Evolutionary conservation across 2,329 filamentous ascomycete genomes (phyloP).

Genomic region (Neobulgaria alba): DNA sequence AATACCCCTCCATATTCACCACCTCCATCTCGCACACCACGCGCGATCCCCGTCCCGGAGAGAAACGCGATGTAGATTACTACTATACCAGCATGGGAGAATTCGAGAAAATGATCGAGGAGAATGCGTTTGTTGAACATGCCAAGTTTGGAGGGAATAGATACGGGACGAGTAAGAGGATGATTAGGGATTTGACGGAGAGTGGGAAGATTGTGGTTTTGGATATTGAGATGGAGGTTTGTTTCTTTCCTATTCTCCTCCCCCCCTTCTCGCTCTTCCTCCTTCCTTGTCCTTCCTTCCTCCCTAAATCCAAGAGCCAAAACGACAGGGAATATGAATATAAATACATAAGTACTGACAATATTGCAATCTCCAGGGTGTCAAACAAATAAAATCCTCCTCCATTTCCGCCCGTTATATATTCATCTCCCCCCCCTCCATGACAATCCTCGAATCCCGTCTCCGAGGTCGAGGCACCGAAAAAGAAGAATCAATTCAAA

Average conservation of each 20-base stretch:
- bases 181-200: conserved; percentile 65
- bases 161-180: conserved; percentile 77
- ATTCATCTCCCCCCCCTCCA: conserved; percentile 73
- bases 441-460: conserved; percentile 65
- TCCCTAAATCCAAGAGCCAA: no score
- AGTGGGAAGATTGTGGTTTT: conserved; percentile 70
- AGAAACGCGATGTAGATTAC: conserved; percentile 72
- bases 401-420: conserved; percentile 69
- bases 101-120: conserved; percentile 60
- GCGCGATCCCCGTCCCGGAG: conserved; percentile 63
- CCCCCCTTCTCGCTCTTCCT: not conserved
- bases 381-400: conserved; percentile 83
- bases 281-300: not conserved
- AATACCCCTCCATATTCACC: conserved; percentile 46
- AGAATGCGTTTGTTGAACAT: conserved; percentile 72
- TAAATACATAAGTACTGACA: no score
- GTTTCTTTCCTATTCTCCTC: not conserved
- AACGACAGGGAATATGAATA: no score
- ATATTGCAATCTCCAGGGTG: conserved; percentile 44
- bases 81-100: conserved; percentile 60
- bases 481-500: conserved; percentile 60
- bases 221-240: conserved; percentile 93
- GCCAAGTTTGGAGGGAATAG: conserved; percentile 78
- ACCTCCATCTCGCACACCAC: conserved; percentile 70
- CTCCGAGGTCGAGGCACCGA: conserved; percentile 73